These are phyloP conservation scores for Entomortierella beljakovae DNA, from an alignment of 192 early-diverging fungal genomes.

Conservation along the genomic window DNA sequence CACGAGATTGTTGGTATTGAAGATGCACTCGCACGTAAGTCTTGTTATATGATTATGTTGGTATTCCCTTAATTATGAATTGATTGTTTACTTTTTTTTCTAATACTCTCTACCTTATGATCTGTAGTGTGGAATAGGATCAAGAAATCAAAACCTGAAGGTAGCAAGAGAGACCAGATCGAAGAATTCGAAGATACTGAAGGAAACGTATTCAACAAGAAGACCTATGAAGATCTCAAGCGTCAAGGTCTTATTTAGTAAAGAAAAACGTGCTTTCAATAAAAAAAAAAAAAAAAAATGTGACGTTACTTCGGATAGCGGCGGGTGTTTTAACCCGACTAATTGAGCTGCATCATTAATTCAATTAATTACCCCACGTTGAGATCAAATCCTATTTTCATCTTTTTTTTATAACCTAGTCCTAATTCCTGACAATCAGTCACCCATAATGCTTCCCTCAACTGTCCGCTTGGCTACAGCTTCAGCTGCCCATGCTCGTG, in stretches of 20 bases:
- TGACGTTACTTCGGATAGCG: background rate
- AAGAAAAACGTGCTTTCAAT: too few relatives aligned
- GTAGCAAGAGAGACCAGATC: slow-evolving; percentile 81
- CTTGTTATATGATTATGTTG: background rate
- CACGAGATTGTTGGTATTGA: slow-evolving; percentile 91
- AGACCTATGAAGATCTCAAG: slow-evolving; percentile 87
- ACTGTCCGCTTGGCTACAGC: slow-evolving; percentile 21
- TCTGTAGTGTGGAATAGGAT: slow-evolving; percentile 86
- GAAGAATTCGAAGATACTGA: slow-evolving; percentile 92
- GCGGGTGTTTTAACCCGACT: too few relatives aligned
- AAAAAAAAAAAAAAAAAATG: too few relatives aligned
- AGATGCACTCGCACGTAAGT: slow-evolving; percentile 89
- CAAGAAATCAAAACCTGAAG: slow-evolving; percentile 75
- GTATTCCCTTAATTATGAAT: too few relatives aligned
- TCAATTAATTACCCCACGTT: too few relatives aligned
- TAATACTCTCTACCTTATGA: background rate
- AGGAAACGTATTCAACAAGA: slow-evolving; percentile 90
- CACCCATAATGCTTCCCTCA: slow-evolving; percentile 27
- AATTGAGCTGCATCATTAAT: too few relatives aligned
- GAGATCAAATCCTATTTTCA: background rate
- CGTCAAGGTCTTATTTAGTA: slow-evolving; percentile 79
- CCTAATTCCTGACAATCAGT: background rate
- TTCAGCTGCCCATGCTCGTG: slow-evolving; percentile 28
- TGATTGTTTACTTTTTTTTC: background rate
- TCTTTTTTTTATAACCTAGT: background rate